Conservation (phyloP, 1,284 basidiomycete species). For the Jaminaea rosea region DNA sequence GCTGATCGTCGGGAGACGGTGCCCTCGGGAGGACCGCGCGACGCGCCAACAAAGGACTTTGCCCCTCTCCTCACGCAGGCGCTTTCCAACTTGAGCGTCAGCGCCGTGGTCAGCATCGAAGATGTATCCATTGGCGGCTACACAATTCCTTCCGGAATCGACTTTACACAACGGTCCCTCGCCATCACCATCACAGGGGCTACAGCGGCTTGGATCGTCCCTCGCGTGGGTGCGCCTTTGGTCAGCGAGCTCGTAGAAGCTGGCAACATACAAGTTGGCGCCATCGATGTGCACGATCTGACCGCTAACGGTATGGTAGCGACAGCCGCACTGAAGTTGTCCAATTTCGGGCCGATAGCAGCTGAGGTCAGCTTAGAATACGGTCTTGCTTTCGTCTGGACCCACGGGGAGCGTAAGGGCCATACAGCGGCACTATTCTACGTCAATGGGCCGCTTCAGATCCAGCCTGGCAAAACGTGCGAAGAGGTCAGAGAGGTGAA, state of each 20-base stretch:
- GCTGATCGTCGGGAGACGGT: slow-evolving; percentile 7
- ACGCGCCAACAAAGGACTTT: slow-evolving; percentile 9
- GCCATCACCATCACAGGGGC: slow-evolving; percentile 31
- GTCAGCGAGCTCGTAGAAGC: slow-evolving; percentile 27
- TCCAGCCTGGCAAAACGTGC: slow-evolving; percentile 15
- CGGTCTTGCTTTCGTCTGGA: slow-evolving; percentile 3
- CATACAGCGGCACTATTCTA: slow-evolving; percentile 13
- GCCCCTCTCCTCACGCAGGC: slow-evolving; percentile 19
- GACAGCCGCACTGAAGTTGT: slow-evolving; percentile 19
- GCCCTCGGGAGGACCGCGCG: not conserved
- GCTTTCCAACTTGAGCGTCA: slow-evolving; percentile 12
- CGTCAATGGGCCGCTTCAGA: slow-evolving; percentile 17
- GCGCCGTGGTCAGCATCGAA: slow-evolving; percentile 18
- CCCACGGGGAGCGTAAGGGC: slow-evolving; percentile 1
- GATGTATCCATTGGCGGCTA: slow-evolving; percentile 22
- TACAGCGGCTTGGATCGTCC: slow-evolving; percentile 24
- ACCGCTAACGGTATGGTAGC: slow-evolving; percentile 27
- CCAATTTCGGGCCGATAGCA: slow-evolving; percentile 28
- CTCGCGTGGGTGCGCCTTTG: slow-evolving; percentile 23
- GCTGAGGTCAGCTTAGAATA: slow-evolving; percentile 22
- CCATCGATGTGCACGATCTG: slow-evolving; percentile 24
- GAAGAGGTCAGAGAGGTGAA: slow-evolving; percentile 13
- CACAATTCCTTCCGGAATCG: slow-evolving; percentile 21
- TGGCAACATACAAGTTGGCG: slow-evolving; percentile 17
- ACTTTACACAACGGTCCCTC: slow-evolving; percentile 25